Evolutionary conservation across 805 yeast species (phyloP).

Genomic region (Debaryomyces hansenii): DNA sequence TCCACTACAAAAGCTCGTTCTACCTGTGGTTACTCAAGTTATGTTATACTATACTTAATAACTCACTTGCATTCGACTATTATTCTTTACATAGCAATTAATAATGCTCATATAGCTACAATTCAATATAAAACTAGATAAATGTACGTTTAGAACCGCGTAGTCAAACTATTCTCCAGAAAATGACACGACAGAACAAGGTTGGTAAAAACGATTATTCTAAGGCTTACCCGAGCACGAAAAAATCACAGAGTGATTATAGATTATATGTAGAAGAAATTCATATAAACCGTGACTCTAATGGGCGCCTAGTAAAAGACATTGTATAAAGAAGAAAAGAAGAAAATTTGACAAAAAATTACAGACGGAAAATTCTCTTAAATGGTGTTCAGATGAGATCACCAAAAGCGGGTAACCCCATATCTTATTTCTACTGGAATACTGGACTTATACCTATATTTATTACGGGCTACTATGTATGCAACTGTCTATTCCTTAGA

Average conservation of each 20-base stretch:
- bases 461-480: constrained; percentile 1
- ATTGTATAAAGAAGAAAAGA: constrained; percentile 36
- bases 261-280: constrained; percentile 48
- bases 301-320: constrained; percentile 75
- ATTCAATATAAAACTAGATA: neutral
- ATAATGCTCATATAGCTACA: neutral
- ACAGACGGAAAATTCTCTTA: constrained; percentile 7
- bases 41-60: too few relatives aligned
- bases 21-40: too few relatives aligned
- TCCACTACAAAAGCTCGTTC: too few relatives aligned
- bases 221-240: constrained; percentile 97
- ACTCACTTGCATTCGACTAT: too few relatives aligned
- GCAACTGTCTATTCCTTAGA: constrained; percentile 9
- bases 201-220: constrained; percentile 59
- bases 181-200: constrained; percentile 55
- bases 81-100: too few relatives aligned
- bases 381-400: constrained; percentile 3
- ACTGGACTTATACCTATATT: neutral
- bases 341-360: constrained; percentile 7
- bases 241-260: constrained; percentile 43
- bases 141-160: constrained; percentile 79
- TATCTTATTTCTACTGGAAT: neutral
- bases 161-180: constrained; percentile 44
- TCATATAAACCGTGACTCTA: constrained; percentile 66
- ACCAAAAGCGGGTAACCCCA: constrained; percentile 20